Base-by-base conservation (phyloP, 2,329 filamentous ascomycete species). In the Ascochyta viciae-villosae region DNA sequence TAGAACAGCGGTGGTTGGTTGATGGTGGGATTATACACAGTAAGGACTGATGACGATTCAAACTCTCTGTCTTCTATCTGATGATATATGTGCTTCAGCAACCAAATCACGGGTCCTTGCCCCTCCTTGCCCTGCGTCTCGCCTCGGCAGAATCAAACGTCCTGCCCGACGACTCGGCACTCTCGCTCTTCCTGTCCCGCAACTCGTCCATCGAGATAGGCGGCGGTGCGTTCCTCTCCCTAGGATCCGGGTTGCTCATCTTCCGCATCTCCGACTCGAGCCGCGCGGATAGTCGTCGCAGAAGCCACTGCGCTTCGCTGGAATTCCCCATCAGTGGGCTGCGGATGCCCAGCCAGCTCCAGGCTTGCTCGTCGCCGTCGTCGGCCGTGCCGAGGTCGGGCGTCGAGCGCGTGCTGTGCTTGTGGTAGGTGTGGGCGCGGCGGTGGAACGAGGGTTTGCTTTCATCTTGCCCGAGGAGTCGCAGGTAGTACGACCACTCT, bases 321-420 rank as follows among this genome's bases (percentile, higher is more conserved):
- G 86, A 83, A 43, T 82, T 82, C 3, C 87, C 85, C 85, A 91
- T 88, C 12, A 92, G 78, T 3, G 89, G 89, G 62, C 86, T 90
- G 13, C 84, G 78, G 42, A 85, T 81, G 0, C 87, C 89, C 1
- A 92, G 82, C 90, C 90, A 93, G 31, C 87, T 90, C 89, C 89
- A 92, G 6, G 84, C 87, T 83, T 86, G 89, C 10, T 71, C 59
- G 38, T 68, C 61, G 3, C 66, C 70, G 26, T 70, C 68, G 7
- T 71, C 67, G 13, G 72, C 72, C 4, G 63, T 68, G 1, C 71
- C 73, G 13, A 75, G 64, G 50, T 75, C 72, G 7, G 66, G 66
- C 3, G 58, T 37, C n/a, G 62, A 60, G 4, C 66, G 45, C 7
- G 64, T 53, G 7, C 59, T 53, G 9, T 64, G 56, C n/a, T 68